Evolutionary conservation across 352 stramenopile genomes (phyloP), one percentile per base, ranked within the genome.

Genomic region (Globisporangium echinulatum): DNA sequence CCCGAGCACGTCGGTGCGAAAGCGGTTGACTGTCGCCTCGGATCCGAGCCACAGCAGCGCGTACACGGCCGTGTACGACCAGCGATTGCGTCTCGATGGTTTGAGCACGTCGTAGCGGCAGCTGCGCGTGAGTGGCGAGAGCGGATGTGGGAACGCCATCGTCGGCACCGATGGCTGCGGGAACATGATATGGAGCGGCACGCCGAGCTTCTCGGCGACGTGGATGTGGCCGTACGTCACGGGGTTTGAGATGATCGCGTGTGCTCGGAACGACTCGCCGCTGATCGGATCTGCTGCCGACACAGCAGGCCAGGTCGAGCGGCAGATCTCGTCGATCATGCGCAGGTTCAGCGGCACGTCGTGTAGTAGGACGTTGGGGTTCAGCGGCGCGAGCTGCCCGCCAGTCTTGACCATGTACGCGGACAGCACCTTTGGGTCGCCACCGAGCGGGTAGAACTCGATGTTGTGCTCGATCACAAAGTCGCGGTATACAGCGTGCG

Each of bases 181-280:
- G 59, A 97, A 98, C 88, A 98, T 97, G 50, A 98, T 96, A 70
- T 98, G 94, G 40, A 97, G 68, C 17, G 92, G 92, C 11, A 97
- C 87, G 4, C 83, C 89, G 2, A 98, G 79, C 5, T 85, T 78
- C 66, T 98, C 94, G 0, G 90, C 92, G 5, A 97, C 91, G 69
- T 98, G 91, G 48, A 97, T 88, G 66, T 98, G 92, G 8, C 88
- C 92, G 50, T 97, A 96, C 25, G 80, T 88, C 3, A 96, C 88
- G 3, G 94, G 92, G 55, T 98, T 98, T n/a, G 89, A 88, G 67
- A 98, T 98, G 39, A 98, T 97, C 3, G 89, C 90, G 54, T 97
- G 74, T 1, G 92, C 90, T 50, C 71, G 80, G 62, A 97, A 97
- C 0, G 85, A 71, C 46, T 70, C 70, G 43, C 70, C 62, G 15